Base-by-base conservation (phyloP, 371 early-diverging fungal genomes). In the Haplosporangium sp. region DNA sequence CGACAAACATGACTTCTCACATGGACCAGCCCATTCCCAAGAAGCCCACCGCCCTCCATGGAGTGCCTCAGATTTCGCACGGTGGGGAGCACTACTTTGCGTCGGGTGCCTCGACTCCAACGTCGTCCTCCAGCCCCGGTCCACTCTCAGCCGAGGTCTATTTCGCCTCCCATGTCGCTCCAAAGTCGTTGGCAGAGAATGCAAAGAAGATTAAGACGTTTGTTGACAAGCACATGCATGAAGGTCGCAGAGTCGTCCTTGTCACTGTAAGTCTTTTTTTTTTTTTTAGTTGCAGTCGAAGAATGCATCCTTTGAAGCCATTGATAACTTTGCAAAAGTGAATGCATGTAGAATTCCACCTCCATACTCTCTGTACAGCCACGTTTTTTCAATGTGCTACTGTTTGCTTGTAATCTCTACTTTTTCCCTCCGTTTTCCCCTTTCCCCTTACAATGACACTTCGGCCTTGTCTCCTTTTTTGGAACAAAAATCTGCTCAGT, bases 121-220 rank as follows among this genome's bases (percentile, higher is more conserved):
- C 59, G 7, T 71, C 77, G 4, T 59, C 62, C 5, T 38, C 73
- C 14, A 79, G 80, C 38, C 80, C 80, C 11, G 80, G 69, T 5
- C 80, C 73, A 3, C 62, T 79, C 56, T 69, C 80, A 11, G 73
- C 80, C n/a, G 80, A 79, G n/a, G 66, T 53, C 51, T 97, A 93
- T 81, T 97, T 95, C 80, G 83, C 86, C 56, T 88, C 87, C 37
- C 92, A 94, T 67, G 81, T 84, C 40, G 86, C 95, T 5, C 98
- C 97, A 48, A 81, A 85, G 45, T 87, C 91, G 71, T 77, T 96
- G 38, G 74, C 85, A 14, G 86, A 87, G 43, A 89, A 91, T 51
- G 92, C 90, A 42, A 73, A 71, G 29, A 84, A 85, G 48, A 83
- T 94, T 9, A 82, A 77, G 40, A 86, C 85, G 50, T 96, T 98